Evolutionary conservation across 306 rosid species (phyloP), one percentile per base, ranked within the genome.

Genomic region (Glycine latifolia): DNA sequence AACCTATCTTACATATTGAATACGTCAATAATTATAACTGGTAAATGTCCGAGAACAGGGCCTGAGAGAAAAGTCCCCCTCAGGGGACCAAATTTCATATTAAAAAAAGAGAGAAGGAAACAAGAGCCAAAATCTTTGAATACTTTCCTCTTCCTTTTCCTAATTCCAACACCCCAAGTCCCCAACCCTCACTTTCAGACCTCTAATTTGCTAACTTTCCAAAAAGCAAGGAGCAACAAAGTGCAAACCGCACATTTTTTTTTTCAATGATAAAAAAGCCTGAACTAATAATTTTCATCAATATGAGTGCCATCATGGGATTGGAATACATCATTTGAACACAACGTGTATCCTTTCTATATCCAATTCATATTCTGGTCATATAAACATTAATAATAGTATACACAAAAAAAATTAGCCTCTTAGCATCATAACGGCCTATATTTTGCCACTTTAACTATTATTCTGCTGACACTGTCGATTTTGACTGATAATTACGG

Each of bases 211-310:
- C 75, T 47, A 53, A 79, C 84, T 89, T 86, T 90, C 80, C 86
- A 69, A 78, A 89, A 90, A 92, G 92, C 81, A 80, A 81, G 75
- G 74, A 14, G n/a, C 66, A 80, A 65, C 77, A 79, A 79, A 79
- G 75, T 56, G 76, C 75, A 67, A 74, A 61, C 81, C 85, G 62
- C 53, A 69, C 16, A 39, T 41, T 12, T 26, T n/a, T 14, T n/a
- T n/a, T 61, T 74, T 65, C 76, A 82, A 59, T 81, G 79, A 62
- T 79, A 70, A 81, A 84, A 53, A 53, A 14, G 58, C 17, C 7
- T 5, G 76, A 53, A 48, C 78, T 74, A 90, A 91, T 91, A 89
- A 90, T 53, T 53, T 91, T 55, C 46, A 78, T 84, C 91, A 88
- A 89, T 2, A 67, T n/a, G 55, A 13, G 6, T 50, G 33, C 46